Conservation (phyloP, 2,329 filamentous ascomycete genomes). For the Colletotrichum spaethianum region DNA sequence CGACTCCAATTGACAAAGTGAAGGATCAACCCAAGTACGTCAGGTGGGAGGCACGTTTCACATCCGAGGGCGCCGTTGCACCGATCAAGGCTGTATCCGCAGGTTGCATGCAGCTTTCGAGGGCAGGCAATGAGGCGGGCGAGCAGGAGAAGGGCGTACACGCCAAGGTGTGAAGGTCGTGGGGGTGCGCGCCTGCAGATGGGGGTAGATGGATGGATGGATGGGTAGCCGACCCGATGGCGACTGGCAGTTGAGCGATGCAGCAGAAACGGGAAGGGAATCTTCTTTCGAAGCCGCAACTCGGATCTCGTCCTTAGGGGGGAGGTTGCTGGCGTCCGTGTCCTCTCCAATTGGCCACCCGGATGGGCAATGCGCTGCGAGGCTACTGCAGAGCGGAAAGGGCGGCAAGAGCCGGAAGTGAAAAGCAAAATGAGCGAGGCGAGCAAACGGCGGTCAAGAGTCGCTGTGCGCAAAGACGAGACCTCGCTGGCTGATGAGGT, state of each 20-base stretch:
- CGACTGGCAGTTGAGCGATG: slow-evolving; percentile 3
- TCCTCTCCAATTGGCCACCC: slow-evolving; percentile 35
- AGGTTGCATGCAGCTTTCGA: slow-evolving; percentile 2
- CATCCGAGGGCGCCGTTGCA: slow-evolving; percentile 17
- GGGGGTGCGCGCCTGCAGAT: neutral
- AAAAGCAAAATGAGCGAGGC: slow-evolving; percentile 10
- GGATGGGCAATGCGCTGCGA: slow-evolving; percentile 8
- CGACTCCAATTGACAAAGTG: neutral
- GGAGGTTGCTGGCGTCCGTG: neutral
- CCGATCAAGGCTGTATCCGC: slow-evolving; percentile 8
- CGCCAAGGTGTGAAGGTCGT: neutral
- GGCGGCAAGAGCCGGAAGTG: neutral
- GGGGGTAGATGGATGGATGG: neutral
- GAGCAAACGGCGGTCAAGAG: slow-evolving; percentile 13
- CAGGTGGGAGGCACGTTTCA: slow-evolving; percentile 29
- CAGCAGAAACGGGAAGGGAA: slow-evolving; percentile 22
- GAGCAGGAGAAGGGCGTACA: neutral
- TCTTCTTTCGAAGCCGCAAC: slow-evolving; percentile 20
- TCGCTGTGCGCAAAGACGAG: neutral
- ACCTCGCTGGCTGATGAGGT: slow-evolving; percentile 2
- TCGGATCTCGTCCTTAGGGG: slow-evolving; percentile 10
- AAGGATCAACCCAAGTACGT: neutral
- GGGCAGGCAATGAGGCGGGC: neutral
- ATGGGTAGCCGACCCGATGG: neutral
- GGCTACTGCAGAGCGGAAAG: slow-evolving; percentile 2